Base-by-base conservation (phyloP, 2,329 filamentous ascomycete genomes). In the Arthrinium phaeospermum region DNA sequence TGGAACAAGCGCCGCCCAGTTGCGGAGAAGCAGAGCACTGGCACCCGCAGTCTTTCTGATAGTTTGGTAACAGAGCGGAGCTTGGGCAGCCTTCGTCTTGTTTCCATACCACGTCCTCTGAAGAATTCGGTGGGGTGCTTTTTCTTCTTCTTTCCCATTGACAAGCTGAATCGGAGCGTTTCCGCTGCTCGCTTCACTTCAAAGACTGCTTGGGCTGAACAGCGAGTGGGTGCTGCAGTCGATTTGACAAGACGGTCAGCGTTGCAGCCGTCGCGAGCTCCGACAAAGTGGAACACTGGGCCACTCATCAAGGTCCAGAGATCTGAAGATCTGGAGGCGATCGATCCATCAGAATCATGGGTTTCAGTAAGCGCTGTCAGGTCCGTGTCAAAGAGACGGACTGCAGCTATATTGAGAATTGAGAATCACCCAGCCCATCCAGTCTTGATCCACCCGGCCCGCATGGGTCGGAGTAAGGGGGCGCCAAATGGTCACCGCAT, bases 361-460 rank as follows among this genome's bases (percentile, higher is more conserved):
- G 57, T 64, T 64, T 64, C 57, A 64, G 57, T 64, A 41, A 64
- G 34, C 57, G 57, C 30, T 64, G 34, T 64, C 57, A 41, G 57
- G 57, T 64, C 57, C 30, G 34, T 64, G 57, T 64, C 57, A 64
- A 34, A 61, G 34, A n/a, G 14, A 64, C 30, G 53, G 27, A 14
- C 27, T 57, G 53, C 27, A 34, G 27, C 53, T 19, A 34, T 57
- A 57, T 34, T 57, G 53, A 57, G 19, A 19, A 27, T 61, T 37
- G 27, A 30, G 27, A 30, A 30, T 30, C 27, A 30, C 27, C 27
- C 27, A 30, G 16, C 19, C 30, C 30, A 19, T 34, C 30, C 22
- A 37, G 30, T 16, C 53, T 8, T 6, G 57, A 41, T 41, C 57
- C 57, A 64, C 57, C n/a, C 27, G 27, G 27, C 34, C 37, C 57